Evolutionary conservation across 345 rosid genomes (phyloP).

Genomic region (Punica granatum): DNA sequence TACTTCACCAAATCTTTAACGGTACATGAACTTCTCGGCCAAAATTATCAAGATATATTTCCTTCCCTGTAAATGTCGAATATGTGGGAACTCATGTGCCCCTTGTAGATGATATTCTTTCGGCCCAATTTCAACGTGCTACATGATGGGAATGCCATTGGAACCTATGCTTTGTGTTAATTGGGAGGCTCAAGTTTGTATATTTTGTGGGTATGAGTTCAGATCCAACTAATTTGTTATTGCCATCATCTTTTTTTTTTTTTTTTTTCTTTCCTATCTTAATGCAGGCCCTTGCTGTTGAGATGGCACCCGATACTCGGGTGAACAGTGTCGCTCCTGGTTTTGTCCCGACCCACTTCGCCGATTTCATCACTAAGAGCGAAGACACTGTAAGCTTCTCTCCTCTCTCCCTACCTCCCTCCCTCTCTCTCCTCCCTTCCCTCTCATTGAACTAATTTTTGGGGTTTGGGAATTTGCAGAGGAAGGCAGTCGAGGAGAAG

Average conservation of each 20-base stretch:
- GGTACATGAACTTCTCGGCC: background rate
- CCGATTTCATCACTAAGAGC: slow-evolving; percentile 42
- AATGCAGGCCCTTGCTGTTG: slow-evolving; percentile 73
- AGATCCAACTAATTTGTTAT: background rate
- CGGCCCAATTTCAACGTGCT: background rate
- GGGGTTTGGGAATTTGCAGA: slow-evolving; percentile 25
- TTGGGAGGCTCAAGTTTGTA: background rate
- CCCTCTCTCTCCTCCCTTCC: background rate
- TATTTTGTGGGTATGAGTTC: background rate
- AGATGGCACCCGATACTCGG: slow-evolving; percentile 77
- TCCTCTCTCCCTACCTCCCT: background rate
- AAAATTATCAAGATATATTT: background rate
- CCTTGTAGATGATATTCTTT: background rate
- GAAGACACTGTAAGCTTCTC: slow-evolving; percentile 38
- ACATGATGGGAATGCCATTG: background rate
- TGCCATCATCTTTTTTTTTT: background rate
- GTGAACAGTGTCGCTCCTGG: slow-evolving; percentile 88
- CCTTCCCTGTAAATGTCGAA: background rate
- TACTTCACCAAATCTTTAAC: background rate
- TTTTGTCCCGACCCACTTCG: slow-evolving; percentile 80
- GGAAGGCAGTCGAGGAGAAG: slow-evolving; percentile 35
- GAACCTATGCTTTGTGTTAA: background rate
- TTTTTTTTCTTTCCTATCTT: no score
- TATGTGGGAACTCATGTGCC: background rate
- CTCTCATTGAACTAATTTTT: background rate